These are phyloP conservation scores for Metschnikowia lochheadii DNA, from an alignment of 805 yeast species.

Conservation along the genomic window DNA sequence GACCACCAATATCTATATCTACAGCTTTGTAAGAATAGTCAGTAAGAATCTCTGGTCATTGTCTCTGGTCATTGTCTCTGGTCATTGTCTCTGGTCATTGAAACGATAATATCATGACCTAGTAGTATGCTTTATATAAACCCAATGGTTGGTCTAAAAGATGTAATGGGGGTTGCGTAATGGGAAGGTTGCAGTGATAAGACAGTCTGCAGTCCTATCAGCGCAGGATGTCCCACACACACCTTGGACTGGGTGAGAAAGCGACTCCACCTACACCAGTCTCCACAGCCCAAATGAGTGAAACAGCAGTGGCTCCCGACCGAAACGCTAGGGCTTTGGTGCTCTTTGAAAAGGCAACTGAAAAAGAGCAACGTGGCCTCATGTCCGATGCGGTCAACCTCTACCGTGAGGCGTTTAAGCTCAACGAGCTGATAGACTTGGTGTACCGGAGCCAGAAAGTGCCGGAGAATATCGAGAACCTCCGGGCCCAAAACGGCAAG, in stretches of 20 bases:
- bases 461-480: conserved; percentile 31
- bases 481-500: conserved; percentile 24
- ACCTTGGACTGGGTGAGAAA: not conserved
- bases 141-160: no score
- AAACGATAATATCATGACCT: no score
- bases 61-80: no score
- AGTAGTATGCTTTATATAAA: no score
- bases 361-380: conserved; percentile 67
- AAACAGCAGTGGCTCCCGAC: not conserved
- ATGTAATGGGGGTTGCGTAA: no score
- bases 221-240: no score
- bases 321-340: conserved; percentile 45
- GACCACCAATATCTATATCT: no score
- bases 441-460: conserved; percentile 56
- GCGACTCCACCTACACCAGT: not conserved
- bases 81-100: no score
- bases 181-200: no score
- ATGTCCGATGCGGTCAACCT: conserved; percentile 77
- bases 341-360: conserved; percentile 65
- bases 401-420: conserved; percentile 68
- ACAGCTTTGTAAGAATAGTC: no score
- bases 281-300: not conserved
- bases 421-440: conserved; percentile 58
- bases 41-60: no score
- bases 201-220: no score